Evolutionary conservation across 257 asterid species (phyloP).

Genomic region (Penstemon barbatus): DNA sequence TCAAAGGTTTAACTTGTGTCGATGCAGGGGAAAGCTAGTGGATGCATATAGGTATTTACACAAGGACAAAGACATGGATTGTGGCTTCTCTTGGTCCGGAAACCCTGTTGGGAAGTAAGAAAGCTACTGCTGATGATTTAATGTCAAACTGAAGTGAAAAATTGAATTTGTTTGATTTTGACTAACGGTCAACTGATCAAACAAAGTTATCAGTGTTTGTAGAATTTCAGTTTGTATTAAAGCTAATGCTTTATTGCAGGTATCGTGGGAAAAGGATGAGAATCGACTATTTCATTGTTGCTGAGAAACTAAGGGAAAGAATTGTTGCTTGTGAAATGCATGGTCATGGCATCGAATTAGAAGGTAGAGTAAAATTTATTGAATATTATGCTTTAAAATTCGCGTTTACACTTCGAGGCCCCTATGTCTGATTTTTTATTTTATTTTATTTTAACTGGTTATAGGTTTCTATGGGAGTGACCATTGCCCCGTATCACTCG

Average conservation of each 20-base stretch:
- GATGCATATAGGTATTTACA: conserved; percentile 85
- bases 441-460: conserved; percentile 23
- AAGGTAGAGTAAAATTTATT: conserved; percentile 46
- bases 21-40: conserved; percentile 68
- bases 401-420: neutral
- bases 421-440: neutral
- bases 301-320: conserved; percentile 69
- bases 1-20: conserved; percentile 8
- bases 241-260: conserved; percentile 43
- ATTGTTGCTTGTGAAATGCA: conserved; percentile 73
- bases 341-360: conserved; percentile 78
- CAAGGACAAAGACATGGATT: conserved; percentile 75
- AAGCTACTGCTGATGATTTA: conserved; percentile 10
- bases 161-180: conserved; percentile 13
- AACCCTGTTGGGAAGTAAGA: conserved; percentile 90
- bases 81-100: conserved; percentile 98
- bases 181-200: neutral
- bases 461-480: conserved; percentile 97
- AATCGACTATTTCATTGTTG: conserved; percentile 78
- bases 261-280: conserved; percentile 99
- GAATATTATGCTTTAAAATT: neutral
- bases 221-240: conserved; percentile 16
- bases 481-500: conserved; percentile 87
- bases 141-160: neutral
- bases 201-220: neutral